A percentile compares a stretch with the other conserved stretches of the same genome.
Conservation (phyloP, 2,329 filamentous ascomycete genomes). For the Fusarium continuum region DNA sequence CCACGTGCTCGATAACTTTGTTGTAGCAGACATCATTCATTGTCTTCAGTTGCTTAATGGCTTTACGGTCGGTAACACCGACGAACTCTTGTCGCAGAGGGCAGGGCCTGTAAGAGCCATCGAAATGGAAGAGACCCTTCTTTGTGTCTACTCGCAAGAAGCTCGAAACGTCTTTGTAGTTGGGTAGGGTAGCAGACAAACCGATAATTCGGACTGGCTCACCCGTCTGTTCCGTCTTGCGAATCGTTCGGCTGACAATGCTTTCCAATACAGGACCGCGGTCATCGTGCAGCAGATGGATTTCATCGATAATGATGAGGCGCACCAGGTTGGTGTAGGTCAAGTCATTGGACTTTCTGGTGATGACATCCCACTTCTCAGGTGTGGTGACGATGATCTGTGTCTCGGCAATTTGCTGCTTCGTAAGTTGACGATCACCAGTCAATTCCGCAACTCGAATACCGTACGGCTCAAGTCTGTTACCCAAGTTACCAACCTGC, state of each 20-base stretch:
- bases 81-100: slow-evolving; percentile 97
- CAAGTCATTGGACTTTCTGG: slow-evolving; percentile 93
- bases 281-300: slow-evolving; percentile 96
- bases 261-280: slow-evolving; percentile 96
- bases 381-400: slow-evolving; percentile 98
- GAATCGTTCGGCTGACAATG: slow-evolving; percentile 93
- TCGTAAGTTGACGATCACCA: slow-evolving; percentile 96
- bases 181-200: slow-evolving; percentile 93
- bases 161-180: slow-evolving; percentile 94
- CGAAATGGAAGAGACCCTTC: slow-evolving; percentile 95
- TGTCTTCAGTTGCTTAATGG: slow-evolving; percentile 97
- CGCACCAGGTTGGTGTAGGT: slow-evolving; percentile 98
- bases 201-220: slow-evolving; percentile 92
- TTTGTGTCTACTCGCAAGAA: slow-evolving; percentile 89
- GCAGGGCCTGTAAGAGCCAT: slow-evolving; percentile 91
- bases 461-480: slow-evolving; percentile 87
- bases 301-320: slow-evolving; percentile 96
- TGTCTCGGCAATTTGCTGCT: slow-evolving; percentile 97
- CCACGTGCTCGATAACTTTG: slow-evolving; percentile 96
- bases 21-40: slow-evolving; percentile 99
- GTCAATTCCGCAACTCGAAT: slow-evolving; percentile 95
- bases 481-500: slow-evolving; percentile 97
- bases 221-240: slow-evolving; percentile 91
- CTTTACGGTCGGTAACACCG: slow-evolving; percentile 95
- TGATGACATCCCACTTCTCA: slow-evolving; percentile 99